Conservation (phyloP, 1,139 yeast genomes). For the Hyphopichia pseudoburtonii region DNA sequence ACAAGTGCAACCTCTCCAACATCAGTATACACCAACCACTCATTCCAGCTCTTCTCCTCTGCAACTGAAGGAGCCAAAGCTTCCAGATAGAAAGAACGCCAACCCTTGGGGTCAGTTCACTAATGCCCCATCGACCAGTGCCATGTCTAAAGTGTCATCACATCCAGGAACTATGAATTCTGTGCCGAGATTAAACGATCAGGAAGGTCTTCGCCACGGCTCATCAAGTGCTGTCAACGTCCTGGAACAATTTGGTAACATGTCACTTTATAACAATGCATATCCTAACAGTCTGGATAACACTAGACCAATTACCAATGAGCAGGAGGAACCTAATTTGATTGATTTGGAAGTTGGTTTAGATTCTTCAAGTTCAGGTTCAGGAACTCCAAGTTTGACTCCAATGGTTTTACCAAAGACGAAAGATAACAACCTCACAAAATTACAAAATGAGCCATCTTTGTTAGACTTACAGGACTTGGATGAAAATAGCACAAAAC, state of each 20-base stretch:
- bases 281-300: conserved; percentile 10
- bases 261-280: conserved; percentile 16
- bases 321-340: conserved; percentile 22
- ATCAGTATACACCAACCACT: neutral
- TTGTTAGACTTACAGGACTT: conserved; percentile 31
- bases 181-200: neutral
- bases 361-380: conserved; percentile 29
- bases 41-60: neutral
- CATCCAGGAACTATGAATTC: conserved; percentile 1
- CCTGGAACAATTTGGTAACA: conserved; percentile 4
- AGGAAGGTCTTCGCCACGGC: neutral
- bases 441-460: conserved; percentile 22
- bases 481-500: conserved; percentile 15
- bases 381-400: conserved; percentile 22
- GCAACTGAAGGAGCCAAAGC: conserved; percentile 3
- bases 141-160: conserved; percentile 3
- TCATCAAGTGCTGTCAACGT: neutral
- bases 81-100: conserved; percentile 10
- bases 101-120: conserved; percentile 30
- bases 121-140: neutral
- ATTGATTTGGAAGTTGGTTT: conserved; percentile 43
- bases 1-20: neutral
- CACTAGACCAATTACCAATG: conserved; percentile 7
- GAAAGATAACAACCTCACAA: conserved; percentile 5
- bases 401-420: conserved; percentile 12